A percentile compares a stretch with the other conserved stretches of the same genome.
Evolutionary conservation across 371 early-diverging fungal species (phyloP).

Genomic region (Enterospora canceri): DNA sequence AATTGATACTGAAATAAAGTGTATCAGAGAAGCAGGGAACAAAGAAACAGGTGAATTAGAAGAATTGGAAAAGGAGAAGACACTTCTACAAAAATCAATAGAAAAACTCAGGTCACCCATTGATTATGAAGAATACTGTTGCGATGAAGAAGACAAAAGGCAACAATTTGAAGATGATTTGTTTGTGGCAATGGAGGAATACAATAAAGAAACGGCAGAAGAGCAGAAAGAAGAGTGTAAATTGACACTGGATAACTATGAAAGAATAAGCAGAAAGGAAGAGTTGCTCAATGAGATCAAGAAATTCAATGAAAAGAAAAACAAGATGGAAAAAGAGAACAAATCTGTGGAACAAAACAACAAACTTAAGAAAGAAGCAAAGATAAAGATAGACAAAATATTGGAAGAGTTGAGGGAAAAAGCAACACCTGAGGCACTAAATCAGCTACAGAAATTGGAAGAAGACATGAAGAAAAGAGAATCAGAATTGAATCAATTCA

Average conservation of each 20-base stretch:
- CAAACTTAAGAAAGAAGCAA: background rate
- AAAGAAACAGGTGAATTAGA: slow-evolving; percentile 9
- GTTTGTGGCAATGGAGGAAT: slow-evolving; percentile 10
- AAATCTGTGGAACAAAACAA: background rate
- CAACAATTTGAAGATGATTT: slow-evolving; percentile 1
- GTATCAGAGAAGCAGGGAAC: background rate
- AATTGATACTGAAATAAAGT: slow-evolving; percentile 5
- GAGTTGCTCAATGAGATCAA: slow-evolving; percentile 21
- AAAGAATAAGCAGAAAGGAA: slow-evolving; percentile 8
- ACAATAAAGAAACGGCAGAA: background rate
- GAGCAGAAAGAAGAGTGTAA: background rate
- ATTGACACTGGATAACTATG: slow-evolving; percentile 8
- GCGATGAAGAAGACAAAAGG: background rate
- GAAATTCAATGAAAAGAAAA: slow-evolving; percentile 20
- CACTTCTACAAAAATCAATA: background rate
- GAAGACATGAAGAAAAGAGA: slow-evolving; percentile 67
- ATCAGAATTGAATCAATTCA: slow-evolving; percentile 59
- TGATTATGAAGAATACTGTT: background rate
- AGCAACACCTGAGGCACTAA: background rate
- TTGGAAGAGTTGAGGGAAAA: background rate
- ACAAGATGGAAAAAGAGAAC: background rate
- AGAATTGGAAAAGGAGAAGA: background rate
- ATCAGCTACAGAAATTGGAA: slow-evolving; percentile 24
- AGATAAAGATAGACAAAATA: background rate
- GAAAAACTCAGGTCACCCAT: background rate